Conservation (phyloP, 805 yeast genomes). For the Metschnikowia corniflorae region DNA sequence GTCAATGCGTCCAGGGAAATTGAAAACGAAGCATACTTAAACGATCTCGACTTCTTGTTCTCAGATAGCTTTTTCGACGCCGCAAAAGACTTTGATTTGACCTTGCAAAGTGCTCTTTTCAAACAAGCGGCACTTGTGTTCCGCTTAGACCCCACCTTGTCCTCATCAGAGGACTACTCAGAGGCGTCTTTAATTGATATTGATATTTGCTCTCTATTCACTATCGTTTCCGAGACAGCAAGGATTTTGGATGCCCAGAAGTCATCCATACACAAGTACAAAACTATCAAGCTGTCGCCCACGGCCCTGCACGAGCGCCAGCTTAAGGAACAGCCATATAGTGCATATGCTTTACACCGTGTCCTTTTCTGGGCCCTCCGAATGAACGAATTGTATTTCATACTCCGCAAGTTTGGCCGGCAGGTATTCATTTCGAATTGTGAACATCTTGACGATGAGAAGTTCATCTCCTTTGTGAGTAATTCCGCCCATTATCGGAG, state of each 20-base stretch:
- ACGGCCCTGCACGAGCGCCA: conserved; percentile 7
- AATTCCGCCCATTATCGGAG: conserved; percentile 17
- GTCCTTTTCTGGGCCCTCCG: conserved; percentile 43
- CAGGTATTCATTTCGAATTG: conserved; percentile 44
- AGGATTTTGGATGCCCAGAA: conserved; percentile 26
- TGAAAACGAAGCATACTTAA: conserved; percentile 16
- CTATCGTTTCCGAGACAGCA: conserved; percentile 26
- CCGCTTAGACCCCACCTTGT: conserved; percentile 5
- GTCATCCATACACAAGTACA: conserved; percentile 11
- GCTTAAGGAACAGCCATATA: conserved; percentile 24
- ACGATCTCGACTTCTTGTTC: conserved; percentile 22
- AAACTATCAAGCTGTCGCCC: conserved; percentile 12
- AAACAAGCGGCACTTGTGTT: conserved; percentile 7
- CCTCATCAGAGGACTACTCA: conserved; percentile 14
- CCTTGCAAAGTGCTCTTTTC: conserved; percentile 12
- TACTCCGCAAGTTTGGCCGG: conserved; percentile 46
- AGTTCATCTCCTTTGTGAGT: conserved; percentile 28
- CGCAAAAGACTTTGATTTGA: conserved; percentile 25
- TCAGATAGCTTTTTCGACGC: conserved; percentile 18
- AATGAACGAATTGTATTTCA: conserved; percentile 48
- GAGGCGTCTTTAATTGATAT: conserved; percentile 38
- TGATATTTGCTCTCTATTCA: conserved; percentile 32
- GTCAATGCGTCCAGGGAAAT: conserved; percentile 25
- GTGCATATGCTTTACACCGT: conserved; percentile 45
- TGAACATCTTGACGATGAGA: conserved; percentile 41